phyloP scores from a whole-genome alignment of 805 yeast genomes.

The Candida gorgasii region DNA sequence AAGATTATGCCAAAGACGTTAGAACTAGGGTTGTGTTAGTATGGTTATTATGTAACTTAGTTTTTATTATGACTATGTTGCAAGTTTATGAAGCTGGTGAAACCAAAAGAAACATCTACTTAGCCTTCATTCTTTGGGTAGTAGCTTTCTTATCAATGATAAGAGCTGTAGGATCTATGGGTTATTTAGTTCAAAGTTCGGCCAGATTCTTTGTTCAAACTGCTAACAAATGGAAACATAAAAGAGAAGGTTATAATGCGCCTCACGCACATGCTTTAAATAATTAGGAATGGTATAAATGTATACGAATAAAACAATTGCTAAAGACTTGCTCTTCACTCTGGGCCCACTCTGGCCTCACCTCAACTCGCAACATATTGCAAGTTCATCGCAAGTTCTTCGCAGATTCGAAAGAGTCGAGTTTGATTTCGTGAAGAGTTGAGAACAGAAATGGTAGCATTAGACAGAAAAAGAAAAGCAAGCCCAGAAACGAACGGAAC shows the following conservation, averaged over 20 bases:
- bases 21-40: constrained; percentile 92
- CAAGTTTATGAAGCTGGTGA: constrained; percentile 76
- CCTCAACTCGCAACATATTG: no score
- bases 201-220: constrained; percentile 41
- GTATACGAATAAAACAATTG: not conserved
- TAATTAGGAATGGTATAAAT: constrained; percentile 1
- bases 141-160: constrained; percentile 83
- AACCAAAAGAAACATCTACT: constrained; percentile 61
- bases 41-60: constrained; percentile 86
- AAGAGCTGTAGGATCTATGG: constrained; percentile 79
- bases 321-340: not conserved
- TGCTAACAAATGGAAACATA: constrained; percentile 43
- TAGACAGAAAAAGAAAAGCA: constrained; percentile 35
- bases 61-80: constrained; percentile 82
- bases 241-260: constrained; percentile 36
- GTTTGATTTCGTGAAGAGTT: no score
- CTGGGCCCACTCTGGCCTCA: not conserved
- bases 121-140: constrained; percentile 86
- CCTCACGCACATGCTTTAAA: constrained; percentile 39
- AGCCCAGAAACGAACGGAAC: constrained; percentile 20
- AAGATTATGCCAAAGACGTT: constrained; percentile 92
- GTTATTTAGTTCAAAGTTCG: constrained; percentile 53
- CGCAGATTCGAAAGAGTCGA: no score
- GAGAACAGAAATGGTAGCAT: constrained; percentile 45
- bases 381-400: no score